A percentile compares a stretch with the other conserved stretches of the same genome.
phyloP scores from a whole-genome alignment of 2,329 filamentous ascomycete species.

The Paraconiothyrium sp. region DNA sequence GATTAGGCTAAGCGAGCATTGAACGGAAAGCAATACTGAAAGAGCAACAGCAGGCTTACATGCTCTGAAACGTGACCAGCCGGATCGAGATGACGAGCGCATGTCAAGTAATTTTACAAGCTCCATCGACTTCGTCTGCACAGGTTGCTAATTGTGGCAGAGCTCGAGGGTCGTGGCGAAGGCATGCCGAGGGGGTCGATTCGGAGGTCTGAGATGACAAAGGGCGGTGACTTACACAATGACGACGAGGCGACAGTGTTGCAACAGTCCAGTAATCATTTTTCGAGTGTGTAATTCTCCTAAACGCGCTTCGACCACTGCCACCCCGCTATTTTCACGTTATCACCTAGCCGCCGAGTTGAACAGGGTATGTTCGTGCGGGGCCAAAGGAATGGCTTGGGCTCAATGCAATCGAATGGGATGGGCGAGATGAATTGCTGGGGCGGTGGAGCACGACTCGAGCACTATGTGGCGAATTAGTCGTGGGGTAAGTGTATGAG shows the following conservation, averaged over 20 bases:
- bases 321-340: slow-evolving; percentile 9
- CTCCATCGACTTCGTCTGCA: slow-evolving; percentile 4
- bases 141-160: slow-evolving; percentile 14
- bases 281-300: slow-evolving; percentile 7
- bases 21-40: not conserved
- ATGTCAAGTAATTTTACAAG: not conserved
- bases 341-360: not conserved
- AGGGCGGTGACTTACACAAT: not conserved
- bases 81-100: not conserved
- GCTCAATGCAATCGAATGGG: not conserved
- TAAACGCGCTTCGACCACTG: slow-evolving; percentile 5
- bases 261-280: not conserved
- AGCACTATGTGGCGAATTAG: slow-evolving; percentile 10
- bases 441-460: not conserved
- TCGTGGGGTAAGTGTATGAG: slow-evolving; percentile 3
- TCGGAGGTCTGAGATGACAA: slow-evolving; percentile 10
- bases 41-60: slow-evolving; percentile 3
- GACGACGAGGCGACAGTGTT: not conserved
- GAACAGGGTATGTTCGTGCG: not conserved
- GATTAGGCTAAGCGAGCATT: slow-evolving; percentile 5
- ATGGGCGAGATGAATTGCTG: not conserved
- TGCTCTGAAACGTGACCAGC: not conserved
- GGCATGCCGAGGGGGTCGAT: slow-evolving; percentile 6
- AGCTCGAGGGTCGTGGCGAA: not conserved
- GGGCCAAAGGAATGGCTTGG: slow-evolving; percentile 4